phyloP scores from a whole-genome alignment of 73 alveolate species.

The Paramecium pentaurelia region DNA sequence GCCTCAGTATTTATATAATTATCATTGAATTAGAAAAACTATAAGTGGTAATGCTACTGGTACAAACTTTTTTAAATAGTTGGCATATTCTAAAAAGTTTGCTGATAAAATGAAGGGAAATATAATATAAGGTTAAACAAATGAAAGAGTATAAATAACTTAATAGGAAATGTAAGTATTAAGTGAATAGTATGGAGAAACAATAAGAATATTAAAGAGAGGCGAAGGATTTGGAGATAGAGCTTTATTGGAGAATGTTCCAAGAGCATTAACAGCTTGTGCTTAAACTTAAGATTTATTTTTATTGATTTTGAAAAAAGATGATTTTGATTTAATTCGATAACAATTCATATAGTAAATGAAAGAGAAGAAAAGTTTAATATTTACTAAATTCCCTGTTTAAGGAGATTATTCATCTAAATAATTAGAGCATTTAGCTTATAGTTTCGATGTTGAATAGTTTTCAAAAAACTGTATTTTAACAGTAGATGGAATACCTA shows the following conservation, averaged over 20 bases:
- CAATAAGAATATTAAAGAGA: background rate
- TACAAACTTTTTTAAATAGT: background rate
- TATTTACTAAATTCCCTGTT: too few species aligned
- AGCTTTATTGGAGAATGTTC: background rate
- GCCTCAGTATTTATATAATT: background rate
- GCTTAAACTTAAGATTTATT: conserved; percentile 3
- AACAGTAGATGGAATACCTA: too few species aligned
- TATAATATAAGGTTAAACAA: background rate
- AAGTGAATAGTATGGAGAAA: background rate
- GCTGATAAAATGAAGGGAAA: background rate
- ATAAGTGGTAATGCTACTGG: background rate
- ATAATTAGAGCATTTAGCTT: too few species aligned
- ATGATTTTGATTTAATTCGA: background rate
- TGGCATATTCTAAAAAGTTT: background rate
- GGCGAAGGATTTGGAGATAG: conserved; percentile 35
- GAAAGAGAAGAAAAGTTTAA: background rate
- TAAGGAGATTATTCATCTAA: too few species aligned
- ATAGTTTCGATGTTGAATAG: too few species aligned
- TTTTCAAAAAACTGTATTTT: too few species aligned
- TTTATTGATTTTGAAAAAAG: background rate
- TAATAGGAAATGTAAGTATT: background rate
- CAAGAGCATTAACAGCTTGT: background rate
- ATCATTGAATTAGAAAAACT: background rate
- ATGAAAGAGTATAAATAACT: background rate
- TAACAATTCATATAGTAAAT: background rate